Base-by-base conservation (phyloP, 495 filamentous ascomycete genomes). In the Podospora didyma region DNA sequence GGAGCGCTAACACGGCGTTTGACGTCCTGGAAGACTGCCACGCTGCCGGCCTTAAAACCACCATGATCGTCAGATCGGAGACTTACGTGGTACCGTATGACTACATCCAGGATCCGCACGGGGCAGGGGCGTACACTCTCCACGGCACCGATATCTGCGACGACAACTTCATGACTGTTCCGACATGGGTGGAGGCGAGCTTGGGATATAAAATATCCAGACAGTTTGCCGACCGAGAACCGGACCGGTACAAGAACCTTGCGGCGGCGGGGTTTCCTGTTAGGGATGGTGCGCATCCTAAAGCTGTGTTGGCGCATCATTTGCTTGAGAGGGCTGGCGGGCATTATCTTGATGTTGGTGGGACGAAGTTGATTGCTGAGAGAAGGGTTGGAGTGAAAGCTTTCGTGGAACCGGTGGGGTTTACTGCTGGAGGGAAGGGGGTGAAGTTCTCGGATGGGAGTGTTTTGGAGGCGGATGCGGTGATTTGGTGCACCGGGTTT, bases 401-500 rank as follows among this genome's bases (percentile, higher is more conserved):
- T 0, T 23, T 41, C 5, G 58, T 63, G 19, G 62, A 68, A 42
- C 65, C 66, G 2, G 61, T 61, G 0, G 53, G 12, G 2, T 74
- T 54, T 23, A 70, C 69, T 0, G 51, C 53, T n/a, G n/a, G n/a
- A n/a, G n/a, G n/a, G 17, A 59, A 31, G 17, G 70, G 72, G 1
- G 28, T 73, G 14, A 48, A 47, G 23, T 63, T 73, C 14, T 53
- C 42, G 1, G 69, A 75, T 42, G 64, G 65, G 4, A 70, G 41
- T 23, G 23, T 14, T 4, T 46, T 68, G 26, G 62, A 67, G 0
- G 63, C 59, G 0, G 72, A 75, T 41, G 66, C 66, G 0, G 60
- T 75, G 10, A 41, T 75, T 5, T 75, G 71, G 64, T 69, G 64
- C 46, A 75, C 70, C 0, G 72, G 70, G 20, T 75, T 70, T 50